A percentile compares a stretch with the other conserved stretches of the same genome.
phyloP scores from a whole-genome alignment of 352 stramenopile species.

The Aphanomyces invadans region DNA sequence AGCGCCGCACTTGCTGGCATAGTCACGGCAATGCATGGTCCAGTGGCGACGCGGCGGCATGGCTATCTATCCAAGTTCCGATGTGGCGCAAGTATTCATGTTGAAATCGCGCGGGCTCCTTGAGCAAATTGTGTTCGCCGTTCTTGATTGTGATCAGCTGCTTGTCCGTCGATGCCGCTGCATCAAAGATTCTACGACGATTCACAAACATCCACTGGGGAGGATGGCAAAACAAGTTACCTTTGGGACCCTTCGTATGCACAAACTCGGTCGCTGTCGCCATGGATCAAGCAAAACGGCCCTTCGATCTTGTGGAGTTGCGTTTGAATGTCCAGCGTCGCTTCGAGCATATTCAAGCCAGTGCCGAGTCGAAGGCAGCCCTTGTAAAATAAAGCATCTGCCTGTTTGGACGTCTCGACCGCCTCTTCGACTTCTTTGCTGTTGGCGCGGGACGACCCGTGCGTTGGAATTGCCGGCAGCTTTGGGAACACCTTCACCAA shows the following conservation, averaged over 20 bases:
- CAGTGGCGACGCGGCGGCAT: neutral
- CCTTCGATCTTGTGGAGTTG: constrained; percentile 52
- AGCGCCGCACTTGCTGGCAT: neutral
- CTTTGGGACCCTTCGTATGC: constrained; percentile 55
- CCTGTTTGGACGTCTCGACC: constrained; percentile 44
- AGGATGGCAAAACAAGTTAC: constrained; percentile 24
- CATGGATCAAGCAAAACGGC: constrained; percentile 73
- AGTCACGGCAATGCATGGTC: neutral
- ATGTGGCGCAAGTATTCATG: neutral
- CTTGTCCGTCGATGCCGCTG: neutral
- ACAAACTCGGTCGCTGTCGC: constrained; percentile 56
- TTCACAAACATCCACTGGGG: neutral
- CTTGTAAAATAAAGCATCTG: constrained; percentile 66
- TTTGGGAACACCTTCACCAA: constrained; percentile 52
- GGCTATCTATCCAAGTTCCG: neutral
- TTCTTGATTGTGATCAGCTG: neutral
- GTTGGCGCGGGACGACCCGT: constrained; percentile 22
- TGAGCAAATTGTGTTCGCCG: neutral
- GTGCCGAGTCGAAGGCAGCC: constrained; percentile 66
- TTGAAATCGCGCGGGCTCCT: neutral
- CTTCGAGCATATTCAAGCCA: constrained; percentile 57
- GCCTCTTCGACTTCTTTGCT: constrained; percentile 47
- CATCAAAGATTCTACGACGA: neutral
- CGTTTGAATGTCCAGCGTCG: constrained; percentile 45
- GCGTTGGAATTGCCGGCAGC: constrained; percentile 34